Percentiles rank a stretch among this genome's conserved stretches.
Conservation (phyloP, 208 protist genomes). For the Acanthamoeba royreba region DNA sequence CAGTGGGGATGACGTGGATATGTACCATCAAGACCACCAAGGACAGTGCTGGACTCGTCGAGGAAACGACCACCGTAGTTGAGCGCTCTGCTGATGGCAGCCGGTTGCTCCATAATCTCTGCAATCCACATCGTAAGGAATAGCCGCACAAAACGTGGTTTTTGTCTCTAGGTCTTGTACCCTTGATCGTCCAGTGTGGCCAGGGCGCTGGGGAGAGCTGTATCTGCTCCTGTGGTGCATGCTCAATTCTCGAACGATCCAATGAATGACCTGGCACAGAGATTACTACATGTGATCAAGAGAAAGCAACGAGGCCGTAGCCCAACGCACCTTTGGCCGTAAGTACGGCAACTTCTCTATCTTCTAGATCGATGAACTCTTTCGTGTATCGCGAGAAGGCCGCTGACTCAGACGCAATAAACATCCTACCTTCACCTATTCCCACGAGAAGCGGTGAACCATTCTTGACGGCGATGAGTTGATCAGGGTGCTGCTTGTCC, state of each 20-base stretch:
- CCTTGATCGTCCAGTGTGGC: slow-evolving; percentile 80
- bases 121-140: too few species aligned
- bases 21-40: neutral
- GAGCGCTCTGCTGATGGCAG: neutral
- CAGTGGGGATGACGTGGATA: too few species aligned
- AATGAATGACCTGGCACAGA: slow-evolving; percentile 54
- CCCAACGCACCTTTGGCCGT: slow-evolving; percentile 40
- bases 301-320: neutral
- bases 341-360: slow-evolving; percentile 76
- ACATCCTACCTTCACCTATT: slow-evolving; percentile 74
- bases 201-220: slow-evolving; percentile 69
- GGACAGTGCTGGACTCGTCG: slow-evolving; percentile 54
- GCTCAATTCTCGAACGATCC: slow-evolving; percentile 66
- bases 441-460: slow-evolving; percentile 75
- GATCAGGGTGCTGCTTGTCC: slow-evolving; percentile 69
- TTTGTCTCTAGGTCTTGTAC: neutral
- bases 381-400: slow-evolving; percentile 76
- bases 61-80: slow-evolving; percentile 67
- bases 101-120: slow-evolving; percentile 80
- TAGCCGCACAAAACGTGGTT: neutral
- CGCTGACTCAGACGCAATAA: slow-evolving; percentile 69
- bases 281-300: neutral
- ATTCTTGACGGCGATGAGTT: slow-evolving; percentile 71
- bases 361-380: slow-evolving; percentile 78
- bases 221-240: slow-evolving; percentile 66